Evolutionary conservation across 306 rosid genomes (phyloP), one percentile per base, ranked within the genome.

Genomic region (Cucumis cinereus): DNA sequence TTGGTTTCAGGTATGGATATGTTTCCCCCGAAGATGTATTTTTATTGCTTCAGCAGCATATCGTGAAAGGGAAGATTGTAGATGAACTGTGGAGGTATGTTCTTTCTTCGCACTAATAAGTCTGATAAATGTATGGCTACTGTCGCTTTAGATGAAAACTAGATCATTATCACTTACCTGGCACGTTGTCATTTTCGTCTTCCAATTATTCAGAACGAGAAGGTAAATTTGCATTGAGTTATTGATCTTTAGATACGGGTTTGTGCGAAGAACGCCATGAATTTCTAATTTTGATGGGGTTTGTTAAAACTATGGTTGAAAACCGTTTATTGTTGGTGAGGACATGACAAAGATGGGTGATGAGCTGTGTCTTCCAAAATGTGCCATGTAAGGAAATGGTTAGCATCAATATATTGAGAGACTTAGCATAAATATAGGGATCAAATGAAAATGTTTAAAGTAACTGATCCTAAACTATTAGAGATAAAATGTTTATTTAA

Each of bases 11-110:
- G 99, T 94, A 94, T 83, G 98, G 98, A 45, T 94, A 92, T 81
- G 99, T 94, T 78, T 52, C 92, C 20, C 95, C 95, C 3, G 96
- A 92, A 56, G 97, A 94, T 77, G 90, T 90, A 40, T 87, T 90
- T 76, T 77, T 63, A 61, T 83, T 94, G 89, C 90, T 94, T 77
- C 95, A 90, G 60, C 88, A 90, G 55, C 99, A 94, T 81, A 77
- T 92, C 76, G 55, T 85, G 68, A 89, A 82, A 78, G 99, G 96
- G 74, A 90, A 92, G 74, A 87, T 90, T 79, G 62, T 85, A 24
- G 90, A 89, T 74, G 73, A 81, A 62, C 85, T 94, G 5, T 92
- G 99, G 99, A 92, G 99, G 99, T 94, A 85, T 69, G 43, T 74
- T 70, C 53, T 13, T 23, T 66, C 13, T 22, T 73, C 52, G 40